phyloP scores from a whole-genome alignment of 2,329 filamentous ascomycete species.

The Verticillium albo-atrum region DNA sequence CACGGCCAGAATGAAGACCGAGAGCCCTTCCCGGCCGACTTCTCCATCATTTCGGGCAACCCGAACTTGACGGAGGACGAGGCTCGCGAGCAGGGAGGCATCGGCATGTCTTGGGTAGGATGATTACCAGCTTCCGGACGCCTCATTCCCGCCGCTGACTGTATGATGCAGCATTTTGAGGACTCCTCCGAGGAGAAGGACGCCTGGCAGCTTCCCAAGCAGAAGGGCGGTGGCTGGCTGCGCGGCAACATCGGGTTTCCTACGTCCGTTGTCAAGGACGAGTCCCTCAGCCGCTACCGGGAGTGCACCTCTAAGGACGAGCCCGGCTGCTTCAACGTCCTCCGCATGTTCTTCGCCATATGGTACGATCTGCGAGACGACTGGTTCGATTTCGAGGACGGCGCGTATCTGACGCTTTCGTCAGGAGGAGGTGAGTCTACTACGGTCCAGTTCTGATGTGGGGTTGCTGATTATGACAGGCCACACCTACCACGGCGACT shows the following conservation, averaged over 20 bases:
- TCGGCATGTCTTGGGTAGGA: neutral
- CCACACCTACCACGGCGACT: constrained; percentile 1
- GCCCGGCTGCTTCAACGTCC: neutral
- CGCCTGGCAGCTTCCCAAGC: neutral
- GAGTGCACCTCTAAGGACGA: neutral
- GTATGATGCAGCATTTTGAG: neutral
- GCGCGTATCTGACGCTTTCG: constrained; percentile 1
- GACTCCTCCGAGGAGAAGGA: constrained; percentile 1
- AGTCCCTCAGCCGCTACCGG: neutral
- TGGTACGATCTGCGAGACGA: constrained; percentile 2
- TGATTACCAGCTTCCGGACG: neutral
- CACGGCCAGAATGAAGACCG: neutral
- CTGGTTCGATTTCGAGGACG: constrained; percentile 1
- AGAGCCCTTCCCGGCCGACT: neutral
- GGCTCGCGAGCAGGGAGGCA: neutral
- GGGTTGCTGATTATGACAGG: neutral
- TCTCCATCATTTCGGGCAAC: neutral
- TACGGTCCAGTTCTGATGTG: neutral
- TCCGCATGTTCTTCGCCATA: constrained; percentile 2
- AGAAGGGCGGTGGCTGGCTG: constrained; percentile 1
- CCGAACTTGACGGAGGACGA: neutral
- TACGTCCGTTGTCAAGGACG: constrained; percentile 1
- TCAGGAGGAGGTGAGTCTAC: neutral
- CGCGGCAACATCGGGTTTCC: constrained; percentile 1
- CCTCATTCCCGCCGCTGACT: neutral